Conservation (phyloP, 2,329 filamentous ascomycete species). For the Pseudocercospora cruenta region DNA sequence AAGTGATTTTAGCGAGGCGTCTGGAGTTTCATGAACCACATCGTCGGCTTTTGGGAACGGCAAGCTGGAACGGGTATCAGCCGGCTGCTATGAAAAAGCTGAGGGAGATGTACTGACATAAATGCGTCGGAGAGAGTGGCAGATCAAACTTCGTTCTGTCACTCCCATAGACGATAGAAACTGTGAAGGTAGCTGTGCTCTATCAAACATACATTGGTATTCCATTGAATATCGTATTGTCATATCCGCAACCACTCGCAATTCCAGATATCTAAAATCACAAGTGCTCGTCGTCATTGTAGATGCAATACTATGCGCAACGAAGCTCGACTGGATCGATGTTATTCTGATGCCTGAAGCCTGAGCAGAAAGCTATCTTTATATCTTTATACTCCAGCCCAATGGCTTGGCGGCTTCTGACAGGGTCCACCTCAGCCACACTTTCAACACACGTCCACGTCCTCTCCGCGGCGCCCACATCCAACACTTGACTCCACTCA, state of each 20-base stretch:
- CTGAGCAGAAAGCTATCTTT: no score
- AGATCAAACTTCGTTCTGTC: neutral
- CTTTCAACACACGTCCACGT: neutral
- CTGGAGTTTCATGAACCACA: conserved; percentile 10
- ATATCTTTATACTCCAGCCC: neutral
- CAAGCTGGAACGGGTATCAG: neutral
- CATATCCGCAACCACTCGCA: no score
- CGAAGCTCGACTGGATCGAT: no score
- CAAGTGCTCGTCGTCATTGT: no score
- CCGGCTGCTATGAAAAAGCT: neutral
- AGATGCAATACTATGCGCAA: no score
- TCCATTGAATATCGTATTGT: no score
- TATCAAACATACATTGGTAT: neutral
- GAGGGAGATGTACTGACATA: neutral
- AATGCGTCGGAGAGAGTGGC: neutral
- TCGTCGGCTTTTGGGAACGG: neutral
- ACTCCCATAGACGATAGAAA: neutral
- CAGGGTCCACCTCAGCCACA: conserved; percentile 10
- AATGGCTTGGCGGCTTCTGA: neutral
- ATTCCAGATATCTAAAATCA: no score
- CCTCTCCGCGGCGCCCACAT: neutral
- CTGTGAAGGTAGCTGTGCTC: neutral
- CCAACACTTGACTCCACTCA: neutral
- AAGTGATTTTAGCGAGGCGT: conserved; percentile 19
- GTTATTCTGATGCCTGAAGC: no score